Evolutionary conservation across 2,329 filamentous ascomycete species (phyloP).

Genomic region (Pseudodiploospora longispora): DNA sequence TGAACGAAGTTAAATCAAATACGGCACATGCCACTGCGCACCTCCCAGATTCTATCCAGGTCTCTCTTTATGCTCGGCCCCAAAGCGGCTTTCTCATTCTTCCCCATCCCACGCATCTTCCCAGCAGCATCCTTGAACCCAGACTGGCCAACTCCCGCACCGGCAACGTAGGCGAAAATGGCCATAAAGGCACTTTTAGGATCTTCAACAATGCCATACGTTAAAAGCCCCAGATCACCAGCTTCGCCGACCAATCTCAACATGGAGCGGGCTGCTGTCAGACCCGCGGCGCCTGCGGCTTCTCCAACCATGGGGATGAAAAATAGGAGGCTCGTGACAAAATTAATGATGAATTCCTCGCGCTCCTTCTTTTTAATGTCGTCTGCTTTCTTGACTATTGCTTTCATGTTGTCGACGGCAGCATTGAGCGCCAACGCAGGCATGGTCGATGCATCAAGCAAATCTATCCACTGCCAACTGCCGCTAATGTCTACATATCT

Average conservation of each 20-base stretch:
- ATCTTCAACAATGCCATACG: conserved; percentile 17
- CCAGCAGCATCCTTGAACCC: neutral
- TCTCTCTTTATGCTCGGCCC: too few relatives aligned
- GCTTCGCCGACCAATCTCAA: conserved; percentile 12
- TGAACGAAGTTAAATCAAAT: too few relatives aligned
- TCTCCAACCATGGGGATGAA: conserved; percentile 43
- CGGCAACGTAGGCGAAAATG: conserved; percentile 14
- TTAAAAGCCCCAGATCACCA: conserved; percentile 15
- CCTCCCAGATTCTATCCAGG: too few relatives aligned
- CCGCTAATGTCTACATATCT: neutral
- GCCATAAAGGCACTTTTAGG: conserved; percentile 18
- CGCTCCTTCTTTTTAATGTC: conserved; percentile 14
- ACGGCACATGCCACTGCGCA: too few relatives aligned
- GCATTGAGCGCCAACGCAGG: conserved; percentile 15
- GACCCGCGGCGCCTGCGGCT: conserved; percentile 20
- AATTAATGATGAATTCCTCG: conserved; percentile 16
- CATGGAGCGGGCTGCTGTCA: conserved; percentile 10
- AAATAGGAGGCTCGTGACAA: conserved; percentile 38
- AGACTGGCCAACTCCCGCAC: conserved; percentile 7
- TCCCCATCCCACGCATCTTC: neutral
- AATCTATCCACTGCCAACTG: conserved; percentile 3
- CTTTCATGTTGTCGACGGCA: conserved; percentile 18
- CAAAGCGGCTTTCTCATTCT: neutral
- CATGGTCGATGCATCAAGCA: conserved; percentile 9
- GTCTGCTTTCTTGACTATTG: conserved; percentile 17